A percentile compares a stretch with the other conserved stretches of the same genome.
Conservation (phyloP, 2,329 filamentous ascomycete species). For the Uncinocarpus reesii region DNA sequence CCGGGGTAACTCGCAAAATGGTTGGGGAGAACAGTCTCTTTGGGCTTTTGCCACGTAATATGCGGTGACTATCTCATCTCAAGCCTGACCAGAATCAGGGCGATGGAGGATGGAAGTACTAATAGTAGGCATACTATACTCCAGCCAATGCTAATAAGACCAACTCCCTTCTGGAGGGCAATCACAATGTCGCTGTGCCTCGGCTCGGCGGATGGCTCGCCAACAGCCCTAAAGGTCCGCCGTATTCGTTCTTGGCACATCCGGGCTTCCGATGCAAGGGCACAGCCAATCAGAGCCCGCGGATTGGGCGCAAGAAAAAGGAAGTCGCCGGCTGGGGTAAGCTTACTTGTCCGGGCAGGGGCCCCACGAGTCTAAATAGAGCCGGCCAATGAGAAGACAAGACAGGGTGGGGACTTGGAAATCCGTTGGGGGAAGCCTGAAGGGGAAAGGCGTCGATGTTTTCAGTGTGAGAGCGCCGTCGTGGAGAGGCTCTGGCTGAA, state of each 20-base stretch:
- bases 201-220: not conserved
- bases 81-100: no score
- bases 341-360: not conserved
- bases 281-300: not conserved
- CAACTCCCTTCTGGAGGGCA: no score
- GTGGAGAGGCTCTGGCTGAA: no score
- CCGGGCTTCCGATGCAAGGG: not conserved
- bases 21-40: no score
- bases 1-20: not conserved
- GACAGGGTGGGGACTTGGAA: not conserved
- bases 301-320: not conserved
- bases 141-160: no score
- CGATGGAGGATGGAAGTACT: no score
- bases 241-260: conserved; percentile 1
- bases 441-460: not conserved
- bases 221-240: not conserved
- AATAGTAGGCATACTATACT: no score
- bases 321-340: conserved; percentile 1
- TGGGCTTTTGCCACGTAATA: no score
- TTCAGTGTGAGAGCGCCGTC: no score
- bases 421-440: conserved; percentile 11
- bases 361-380: conserved; percentile 10
- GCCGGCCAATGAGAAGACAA: not conserved
- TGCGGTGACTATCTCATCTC: no score
- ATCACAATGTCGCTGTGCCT: no score